Evolutionary conservation across 176 grass and related monocot genomes (phyloP), one percentile per base, ranked within the genome.

Genomic region (Aegilops sharonensis): DNA sequence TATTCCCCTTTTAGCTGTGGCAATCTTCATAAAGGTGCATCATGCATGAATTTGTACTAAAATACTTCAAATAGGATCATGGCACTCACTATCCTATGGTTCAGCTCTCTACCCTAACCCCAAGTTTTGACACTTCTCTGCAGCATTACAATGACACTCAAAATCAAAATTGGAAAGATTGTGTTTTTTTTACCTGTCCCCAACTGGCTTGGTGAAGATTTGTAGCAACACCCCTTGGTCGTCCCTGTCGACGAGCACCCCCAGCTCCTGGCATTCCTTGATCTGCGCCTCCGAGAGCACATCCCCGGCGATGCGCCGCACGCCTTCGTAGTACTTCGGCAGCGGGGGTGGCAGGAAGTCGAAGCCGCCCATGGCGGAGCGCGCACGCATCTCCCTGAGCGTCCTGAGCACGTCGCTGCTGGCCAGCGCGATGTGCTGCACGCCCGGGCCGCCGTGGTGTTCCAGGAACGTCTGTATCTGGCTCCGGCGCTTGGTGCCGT

Each of bases 401-500:
- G 93, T 96, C 68, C 84, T 84, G 64, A 98, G 87, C 75, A 98
- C 90, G 54, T 98, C 89, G 56, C 77, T 11, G 68, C 84, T 91
- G 45, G 97, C 85, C 56, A 98, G 69, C 11, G 97, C 97, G n/a
- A 98, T 90, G 90, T 98, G 97, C 89, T 98, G 97, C 84, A 98
- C 90, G 6, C 97, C 97, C 0, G 94, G 64, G 4, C 94, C 97
- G 35, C 93, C 89, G 77, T 98, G 93, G 97, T 98, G 86, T 62
- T 98, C 97, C 52, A 98, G 81, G 86, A 85, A 95, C 4, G 94
- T 98, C 79, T 98, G 97, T 78, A 98, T 98, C 89, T 98, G 97
- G 87, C 97, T 98, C 54, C 97, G 87, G 48, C 97, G 84, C 86
- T 98, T 98, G 60, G 94, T 98, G 64, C 97, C 97, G 72, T 98